A percentile compares a stretch with the other conserved stretches of the same genome.
These are phyloP conservation scores for Colletotrichum trifolii DNA, from an alignment of 2,329 filamentous ascomycete species.

Conservation along the genomic window DNA sequence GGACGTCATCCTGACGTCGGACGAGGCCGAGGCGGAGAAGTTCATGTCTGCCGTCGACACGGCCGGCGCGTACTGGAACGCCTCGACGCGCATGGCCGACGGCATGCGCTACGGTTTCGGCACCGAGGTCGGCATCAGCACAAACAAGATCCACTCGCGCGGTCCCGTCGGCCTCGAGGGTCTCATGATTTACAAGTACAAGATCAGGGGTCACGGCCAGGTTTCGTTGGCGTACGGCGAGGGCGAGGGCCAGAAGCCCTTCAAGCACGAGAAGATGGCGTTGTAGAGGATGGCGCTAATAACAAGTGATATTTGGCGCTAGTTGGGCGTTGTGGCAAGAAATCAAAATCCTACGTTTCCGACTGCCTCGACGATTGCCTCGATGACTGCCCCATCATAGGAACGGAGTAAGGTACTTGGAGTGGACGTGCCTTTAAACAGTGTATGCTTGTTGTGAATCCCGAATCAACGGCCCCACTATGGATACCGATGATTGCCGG, in stretches of 20 bases:
- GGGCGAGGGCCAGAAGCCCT: conserved; percentile 67
- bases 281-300: conserved; percentile 43
- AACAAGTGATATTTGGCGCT: conserved; percentile 24
- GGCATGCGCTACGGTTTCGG: conserved; percentile 98
- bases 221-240: conserved; percentile 80
- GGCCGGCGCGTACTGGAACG: conserved; percentile 96
- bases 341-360: not conserved
- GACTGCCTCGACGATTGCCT: not conserved
- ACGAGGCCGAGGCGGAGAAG: conserved; percentile 73
- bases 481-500: conserved; percentile 4
- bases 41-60: conserved; percentile 91
- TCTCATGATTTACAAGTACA: conserved; percentile 97
- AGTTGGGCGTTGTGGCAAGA: conserved; percentile 8
- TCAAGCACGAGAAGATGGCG: conserved; percentile 68
- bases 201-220: conserved; percentile 86
- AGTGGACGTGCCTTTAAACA: no score
- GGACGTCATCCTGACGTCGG: conserved; percentile 85
- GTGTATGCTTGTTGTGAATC: no score
- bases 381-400: no score
- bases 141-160: conserved; percentile 96
- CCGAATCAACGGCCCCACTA: conserved; percentile 13
- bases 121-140: conserved; percentile 97
- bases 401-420: no score
- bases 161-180: conserved; percentile 95
- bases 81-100: conserved; percentile 92